A percentile compares a stretch with the other conserved stretches of the same genome.
These are phyloP conservation scores for Helicostylum pulchrum DNA, from an alignment of 192 early-diverging fungal species.

Conservation along the genomic window DNA sequence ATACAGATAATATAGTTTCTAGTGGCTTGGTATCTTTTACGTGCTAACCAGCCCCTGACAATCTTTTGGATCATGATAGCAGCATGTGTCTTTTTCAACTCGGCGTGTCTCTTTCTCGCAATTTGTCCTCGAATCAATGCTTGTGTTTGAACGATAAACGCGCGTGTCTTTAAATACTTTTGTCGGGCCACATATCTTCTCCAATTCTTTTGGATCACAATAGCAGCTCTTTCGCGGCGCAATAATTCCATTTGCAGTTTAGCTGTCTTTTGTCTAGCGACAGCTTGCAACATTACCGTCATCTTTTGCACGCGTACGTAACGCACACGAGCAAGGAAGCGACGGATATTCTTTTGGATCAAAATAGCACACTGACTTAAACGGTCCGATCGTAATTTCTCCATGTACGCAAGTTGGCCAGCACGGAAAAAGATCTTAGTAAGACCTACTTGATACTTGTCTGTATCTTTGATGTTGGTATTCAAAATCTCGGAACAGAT, in stretches of 20 bases:
- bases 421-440: slow-evolving; percentile 99
- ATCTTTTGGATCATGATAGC: slow-evolving; percentile 76
- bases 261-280: slow-evolving; percentile 59
- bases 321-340: slow-evolving; percentile 60
- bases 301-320: slow-evolving; percentile 54
- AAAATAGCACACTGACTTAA: slow-evolving; percentile 79
- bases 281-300: slow-evolving; percentile 64
- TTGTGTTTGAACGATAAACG: slow-evolving; percentile 63
- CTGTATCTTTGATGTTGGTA: slow-evolving; percentile 68
- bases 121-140: slow-evolving; percentile 60
- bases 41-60: slow-evolving; percentile 64
- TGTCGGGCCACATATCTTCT: slow-evolving; percentile 60
- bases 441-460: slow-evolving; percentile 90
- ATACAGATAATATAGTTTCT: slow-evolving; percentile 64
- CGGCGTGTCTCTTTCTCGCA: slow-evolving; percentile 60
- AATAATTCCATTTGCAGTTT: slow-evolving; percentile 46
- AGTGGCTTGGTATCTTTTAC: slow-evolving; percentile 55
- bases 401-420: slow-evolving; percentile 84
- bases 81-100: slow-evolving; percentile 60
- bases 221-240: slow-evolving; percentile 67
- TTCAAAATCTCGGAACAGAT: slow-evolving; percentile 62
- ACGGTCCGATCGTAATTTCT: slow-evolving; percentile 85
- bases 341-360: slow-evolving; percentile 85
- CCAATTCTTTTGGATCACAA: slow-evolving; percentile 71
- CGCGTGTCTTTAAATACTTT: slow-evolving; percentile 37